Percentiles rank a stretch among this genome's conserved stretches.
Evolutionary conservation across 345 rosid genomes (phyloP).

Genomic region (Raphanus sativus): DNA sequence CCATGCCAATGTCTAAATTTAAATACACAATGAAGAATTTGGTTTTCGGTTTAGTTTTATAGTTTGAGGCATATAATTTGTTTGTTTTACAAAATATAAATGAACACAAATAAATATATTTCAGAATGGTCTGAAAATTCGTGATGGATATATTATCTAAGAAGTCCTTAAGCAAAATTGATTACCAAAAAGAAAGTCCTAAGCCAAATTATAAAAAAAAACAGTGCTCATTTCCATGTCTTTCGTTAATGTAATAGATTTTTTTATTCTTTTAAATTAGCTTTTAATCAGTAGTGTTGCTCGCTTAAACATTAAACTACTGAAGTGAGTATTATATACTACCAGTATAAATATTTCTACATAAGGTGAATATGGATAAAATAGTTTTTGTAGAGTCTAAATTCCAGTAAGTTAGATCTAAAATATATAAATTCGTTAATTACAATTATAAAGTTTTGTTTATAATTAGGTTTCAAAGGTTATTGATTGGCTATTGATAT

Average conservation of each 20-base stretch:
- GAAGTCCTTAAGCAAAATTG: not conserved
- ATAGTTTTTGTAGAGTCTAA: not conserved
- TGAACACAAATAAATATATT: not conserved
- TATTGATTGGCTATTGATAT: no score
- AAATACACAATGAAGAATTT: not conserved
- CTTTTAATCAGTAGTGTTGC: not conserved
- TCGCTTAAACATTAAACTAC: no score
- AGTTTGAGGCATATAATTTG: not conserved
- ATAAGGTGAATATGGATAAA: no score
- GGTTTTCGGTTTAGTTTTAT: not conserved
- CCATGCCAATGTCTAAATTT: not conserved
- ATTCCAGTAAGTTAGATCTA: not conserved
- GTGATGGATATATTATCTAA: no score
- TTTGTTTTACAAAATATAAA: not conserved
- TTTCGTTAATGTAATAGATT: not conserved
- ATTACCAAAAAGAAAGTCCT: no score
- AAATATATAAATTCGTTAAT: not conserved
- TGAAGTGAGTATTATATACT: no score
- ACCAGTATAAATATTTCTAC: no score
- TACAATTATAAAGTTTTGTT: not conserved
- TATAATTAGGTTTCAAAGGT: not conserved
- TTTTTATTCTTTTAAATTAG: no score
- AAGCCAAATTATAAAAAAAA: no score
- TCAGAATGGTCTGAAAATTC: not conserved
- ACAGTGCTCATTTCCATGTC: not conserved